Evolutionary conservation across 2,329 filamentous ascomycete species (phyloP), one percentile per base, ranked within the genome.

Genomic region (Trichoderma afroharzianum): DNA sequence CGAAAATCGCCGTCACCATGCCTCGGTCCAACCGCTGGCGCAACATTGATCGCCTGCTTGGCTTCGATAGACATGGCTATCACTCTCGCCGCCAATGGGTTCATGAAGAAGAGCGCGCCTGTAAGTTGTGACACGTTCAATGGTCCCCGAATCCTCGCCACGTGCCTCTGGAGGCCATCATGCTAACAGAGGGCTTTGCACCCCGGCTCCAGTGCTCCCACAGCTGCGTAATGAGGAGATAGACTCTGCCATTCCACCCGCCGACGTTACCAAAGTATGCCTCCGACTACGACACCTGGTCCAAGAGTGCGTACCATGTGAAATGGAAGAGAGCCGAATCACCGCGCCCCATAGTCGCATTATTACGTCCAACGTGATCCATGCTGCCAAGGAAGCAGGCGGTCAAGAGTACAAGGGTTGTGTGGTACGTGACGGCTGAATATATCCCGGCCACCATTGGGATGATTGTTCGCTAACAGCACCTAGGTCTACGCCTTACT

Each of bases 201-300:
- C 32, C 18, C 26, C 26, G 30, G 47, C 43, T 72, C 9, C 72
- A 93, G 91, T 95, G 15, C 88, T 95, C 2, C 91, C 92, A 2
- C 85, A 84, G 15, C 87, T 91, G 75, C 85, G 85, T 75, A 85
- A 89, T 75, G 86, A 88, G 14, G 79, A 85, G 1, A 82, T 91
- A 57, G 82, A 89, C 55, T 90, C 93, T 12, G 90, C 92, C 32
- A 90, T 95, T 43, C 88, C 93, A 1, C 86, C 95, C 14, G 85
- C 88, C 72, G 92, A 96, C 77, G 95, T 98, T 73, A 98, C 95
- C 73, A 95, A 95, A 79, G 87, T 97, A 70, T 95, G 95, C 30
- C 88, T 99, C 18, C 93, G 94, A 71, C 86, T 99, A 74, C 97
- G 95, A 77, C 94, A 97, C 79, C 90, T 97, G 76, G 90, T 99